Evolutionary conservation across 345 rosid genomes (phyloP), one percentile per base, ranked within the genome.

Genomic region (Triadica sebifera): DNA sequence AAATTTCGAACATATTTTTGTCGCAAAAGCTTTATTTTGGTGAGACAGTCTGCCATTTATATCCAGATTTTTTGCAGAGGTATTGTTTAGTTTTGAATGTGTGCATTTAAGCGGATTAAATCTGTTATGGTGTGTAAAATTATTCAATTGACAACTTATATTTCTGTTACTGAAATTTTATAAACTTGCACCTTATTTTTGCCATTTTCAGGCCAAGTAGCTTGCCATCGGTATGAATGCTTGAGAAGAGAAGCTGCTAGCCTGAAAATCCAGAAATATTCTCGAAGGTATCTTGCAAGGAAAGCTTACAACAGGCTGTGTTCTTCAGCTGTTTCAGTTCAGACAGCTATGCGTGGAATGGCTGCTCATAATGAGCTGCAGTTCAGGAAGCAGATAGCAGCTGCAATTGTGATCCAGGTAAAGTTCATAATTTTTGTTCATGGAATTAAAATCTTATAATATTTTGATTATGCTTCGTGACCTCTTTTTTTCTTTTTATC

Each of bases 41-140:
- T 93, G 50, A 89, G 83, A 69, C 81, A 8, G 67, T 86, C 93
- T 82, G 87, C 98, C 67, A 84, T 86, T 70, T 83, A 60, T 73
- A 84, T 95, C 71, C 99, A 95, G 73, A 89, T 96, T 74, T 74
- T 76, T 46, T 89, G 98, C 81, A 91, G 98, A 88, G 98, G 98
- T 95, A 86, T 55, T 71, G 34, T 45, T 37, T 71, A 57, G 50
- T 58, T 73, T 76, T 71, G 13, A 46, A 13, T 53, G 46, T 46
- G 34, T 38, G 45, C 71, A 64, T 20, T 51, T 47, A 45, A 72
- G 15, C 70, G 61, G 56, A 64, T 69, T 78, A 16, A 46, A 62
- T 45, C 52, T 41, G 38, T 66, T 22, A 22, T 41, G 6, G 51
- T 60, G 29, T 22, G 37, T 62, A 13, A 59, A 49, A 64, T 55